phyloP scores from a whole-genome alignment of 2,329 filamentous ascomycete species.

The Ambrosiella beaveri region DNA sequence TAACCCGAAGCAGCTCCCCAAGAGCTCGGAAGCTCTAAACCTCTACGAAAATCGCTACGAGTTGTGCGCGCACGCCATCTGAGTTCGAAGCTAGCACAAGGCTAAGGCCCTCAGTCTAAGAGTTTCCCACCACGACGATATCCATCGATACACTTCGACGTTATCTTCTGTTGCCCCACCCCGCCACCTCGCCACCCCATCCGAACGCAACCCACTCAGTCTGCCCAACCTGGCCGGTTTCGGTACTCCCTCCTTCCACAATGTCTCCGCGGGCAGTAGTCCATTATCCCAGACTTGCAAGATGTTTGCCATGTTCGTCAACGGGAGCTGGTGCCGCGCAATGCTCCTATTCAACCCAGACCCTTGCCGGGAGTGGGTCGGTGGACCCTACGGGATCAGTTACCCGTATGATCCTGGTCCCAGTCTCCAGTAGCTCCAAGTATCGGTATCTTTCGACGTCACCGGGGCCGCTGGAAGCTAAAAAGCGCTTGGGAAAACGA shows the following conservation, averaged over 20 bases:
- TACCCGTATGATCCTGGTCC: background rate
- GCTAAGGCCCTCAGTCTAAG: too few species aligned
- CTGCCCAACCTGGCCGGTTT: background rate
- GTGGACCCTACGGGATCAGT: background rate
- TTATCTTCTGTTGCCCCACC: background rate
- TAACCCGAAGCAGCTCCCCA: too few species aligned
- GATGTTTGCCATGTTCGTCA: background rate
- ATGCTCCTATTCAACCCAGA: background rate
- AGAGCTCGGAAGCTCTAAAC: too few species aligned
- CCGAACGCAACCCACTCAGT: background rate
- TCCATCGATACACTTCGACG: too few species aligned
- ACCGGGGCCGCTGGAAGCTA: constrained; percentile 37
- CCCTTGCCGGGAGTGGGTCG: background rate
- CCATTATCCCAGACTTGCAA: background rate
- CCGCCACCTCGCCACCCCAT: background rate
- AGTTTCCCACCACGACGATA: too few species aligned
- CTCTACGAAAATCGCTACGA: too few species aligned
- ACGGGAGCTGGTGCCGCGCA: background rate
- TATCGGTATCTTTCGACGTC: constrained; percentile 22
- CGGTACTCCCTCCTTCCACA: background rate
- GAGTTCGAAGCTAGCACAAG: too few species aligned
- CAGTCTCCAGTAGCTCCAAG: background rate
- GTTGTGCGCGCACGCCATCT: too few species aligned
- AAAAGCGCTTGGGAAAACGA: constrained; percentile 34
- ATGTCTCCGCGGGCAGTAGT: constrained; percentile 8